These are phyloP conservation scores for Boletus huronensis DNA, from an alignment of 768 basidiomycete species.

Conservation along the genomic window DNA sequence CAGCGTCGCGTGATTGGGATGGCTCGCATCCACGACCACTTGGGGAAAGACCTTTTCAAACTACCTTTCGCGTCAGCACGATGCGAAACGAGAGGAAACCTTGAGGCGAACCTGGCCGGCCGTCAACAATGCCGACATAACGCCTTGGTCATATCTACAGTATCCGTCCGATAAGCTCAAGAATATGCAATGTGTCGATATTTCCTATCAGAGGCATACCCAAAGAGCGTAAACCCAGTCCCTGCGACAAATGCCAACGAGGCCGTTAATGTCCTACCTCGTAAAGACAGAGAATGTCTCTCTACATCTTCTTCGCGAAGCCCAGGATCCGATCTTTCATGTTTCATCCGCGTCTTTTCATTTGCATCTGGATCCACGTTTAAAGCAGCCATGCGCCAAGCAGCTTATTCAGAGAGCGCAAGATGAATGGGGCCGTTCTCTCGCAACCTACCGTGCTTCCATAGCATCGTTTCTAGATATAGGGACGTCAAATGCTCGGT, in stretches of 20 bases:
- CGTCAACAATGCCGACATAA: conserved; percentile 64
- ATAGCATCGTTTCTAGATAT: conserved; percentile 2
- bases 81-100: neutral
- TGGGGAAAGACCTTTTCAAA: conserved; percentile 60
- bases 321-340: neutral
- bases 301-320: conserved; percentile 12
- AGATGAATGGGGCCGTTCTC: neutral
- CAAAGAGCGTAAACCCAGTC: conserved; percentile 60
- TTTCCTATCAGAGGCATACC: conserved; percentile 33
- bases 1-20: conserved; percentile 46
- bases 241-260: conserved; percentile 56
- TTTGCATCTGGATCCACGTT: conserved; percentile 1
- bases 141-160: conserved; percentile 62
- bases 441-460: neutral
- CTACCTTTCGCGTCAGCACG: conserved; percentile 24
- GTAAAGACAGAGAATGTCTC: conserved; percentile 13
- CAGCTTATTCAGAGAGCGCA: neutral
- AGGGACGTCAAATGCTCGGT: conserved; percentile 3
- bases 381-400: conserved; percentile 5
- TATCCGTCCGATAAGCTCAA: neutral
- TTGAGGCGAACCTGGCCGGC: conserved; percentile 42
- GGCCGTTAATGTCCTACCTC: conserved; percentile 42
- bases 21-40: conserved; percentile 40
- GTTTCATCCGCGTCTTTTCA: conserved; percentile 4
- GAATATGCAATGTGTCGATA: neutral